phyloP scores from a whole-genome alignment of 202 grass and related monocot species.

The Panicum virgatum region DNA sequence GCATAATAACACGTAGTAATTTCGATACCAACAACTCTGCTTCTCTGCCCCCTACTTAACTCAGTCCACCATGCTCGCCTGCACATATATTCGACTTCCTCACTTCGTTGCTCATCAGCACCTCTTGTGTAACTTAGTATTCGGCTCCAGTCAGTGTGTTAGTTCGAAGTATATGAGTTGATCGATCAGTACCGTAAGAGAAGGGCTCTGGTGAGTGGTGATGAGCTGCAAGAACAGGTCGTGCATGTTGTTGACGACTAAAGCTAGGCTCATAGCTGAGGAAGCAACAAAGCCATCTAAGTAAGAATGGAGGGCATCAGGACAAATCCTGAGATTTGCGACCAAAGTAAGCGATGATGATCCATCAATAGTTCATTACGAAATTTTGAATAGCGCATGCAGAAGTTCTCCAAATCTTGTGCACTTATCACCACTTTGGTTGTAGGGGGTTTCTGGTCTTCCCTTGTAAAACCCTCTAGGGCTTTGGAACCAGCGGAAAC shows the following conservation, averaged over 20 bases:
- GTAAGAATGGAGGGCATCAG: slow-evolving; percentile 3
- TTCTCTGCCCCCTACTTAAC: not conserved
- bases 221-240: no score
- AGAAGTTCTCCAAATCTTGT: no score
- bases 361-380: no score
- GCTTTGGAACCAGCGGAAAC: no score
- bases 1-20: not conserved
- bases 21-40: not conserved
- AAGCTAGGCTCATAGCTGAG: no score
- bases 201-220: no score
- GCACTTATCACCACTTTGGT: no score
- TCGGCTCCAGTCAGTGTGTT: not conserved
- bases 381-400: no score
- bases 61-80: not conserved
- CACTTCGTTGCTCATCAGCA: not conserved
- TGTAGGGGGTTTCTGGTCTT: no score
- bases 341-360: not conserved
- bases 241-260: no score
- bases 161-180: not conserved
- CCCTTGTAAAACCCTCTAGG: no score
- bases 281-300: not conserved
- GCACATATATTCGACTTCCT: not conserved
- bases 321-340: not conserved
- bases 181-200: no score
- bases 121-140: not conserved